These are phyloP conservation scores for Echeveria elegans DNA, from an alignment of 164 flowering plant genomes.

Conservation along the genomic window DNA sequence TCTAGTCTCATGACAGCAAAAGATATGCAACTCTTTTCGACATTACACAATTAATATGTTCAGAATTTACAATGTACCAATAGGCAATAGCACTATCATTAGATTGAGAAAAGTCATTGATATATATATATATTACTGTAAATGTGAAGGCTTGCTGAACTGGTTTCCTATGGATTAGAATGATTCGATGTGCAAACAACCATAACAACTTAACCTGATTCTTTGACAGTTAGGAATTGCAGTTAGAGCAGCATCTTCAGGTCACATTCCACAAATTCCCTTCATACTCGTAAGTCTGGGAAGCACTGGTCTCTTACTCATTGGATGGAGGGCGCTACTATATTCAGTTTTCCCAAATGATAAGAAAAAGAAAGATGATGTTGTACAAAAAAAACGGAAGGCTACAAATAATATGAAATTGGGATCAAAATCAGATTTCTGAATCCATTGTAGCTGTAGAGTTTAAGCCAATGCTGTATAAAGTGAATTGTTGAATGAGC, in stretches of 20 bases:
- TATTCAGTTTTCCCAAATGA: slow-evolving; percentile 37
- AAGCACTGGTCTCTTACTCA: slow-evolving; percentile 65
- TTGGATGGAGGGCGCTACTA: slow-evolving; percentile 79
- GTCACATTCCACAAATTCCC: slow-evolving; percentile 55
- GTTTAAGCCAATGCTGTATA: not conserved
- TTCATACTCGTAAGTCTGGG: slow-evolving; percentile 82
- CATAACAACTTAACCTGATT: slow-evolving; percentile 1
- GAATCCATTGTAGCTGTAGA: not conserved
- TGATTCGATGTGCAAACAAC: not conserved
- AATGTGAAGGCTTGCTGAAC: not conserved
- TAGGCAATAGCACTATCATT: too few species aligned
- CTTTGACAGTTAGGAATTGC: slow-evolving; percentile 61
- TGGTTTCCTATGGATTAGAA: too few species aligned
- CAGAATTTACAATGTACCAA: too few species aligned
- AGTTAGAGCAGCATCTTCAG: slow-evolving; percentile 50
- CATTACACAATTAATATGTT: too few species aligned
- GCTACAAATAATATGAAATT: too few species aligned
- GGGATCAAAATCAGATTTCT: not conserved
- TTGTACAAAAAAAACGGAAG: too few species aligned
- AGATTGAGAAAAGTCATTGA: too few species aligned
- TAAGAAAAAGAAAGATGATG: slow-evolving; percentile 49
- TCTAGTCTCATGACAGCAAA: too few species aligned
- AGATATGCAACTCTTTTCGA: too few species aligned
- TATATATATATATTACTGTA: too few species aligned
- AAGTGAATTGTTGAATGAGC: not conserved